Percentiles rank a stretch among this genome's conserved stretches.
These are phyloP conservation scores for Fragaria nilgerrensis DNA, from an alignment of 306 rosid genomes.

Conservation along the genomic window DNA sequence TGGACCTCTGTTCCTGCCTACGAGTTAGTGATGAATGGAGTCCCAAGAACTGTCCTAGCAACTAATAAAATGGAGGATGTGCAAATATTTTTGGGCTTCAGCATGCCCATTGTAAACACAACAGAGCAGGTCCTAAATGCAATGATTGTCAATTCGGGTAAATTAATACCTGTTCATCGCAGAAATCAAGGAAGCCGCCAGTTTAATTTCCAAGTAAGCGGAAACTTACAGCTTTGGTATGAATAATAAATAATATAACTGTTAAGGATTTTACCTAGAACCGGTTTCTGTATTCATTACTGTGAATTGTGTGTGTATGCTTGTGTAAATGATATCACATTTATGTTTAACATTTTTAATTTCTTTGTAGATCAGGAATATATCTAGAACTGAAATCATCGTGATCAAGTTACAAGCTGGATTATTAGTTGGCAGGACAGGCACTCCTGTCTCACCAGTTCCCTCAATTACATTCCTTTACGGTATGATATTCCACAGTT, in stretches of 20 bases:
- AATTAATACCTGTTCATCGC: conserved; percentile 31
- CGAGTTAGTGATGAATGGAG: conserved; percentile 49
- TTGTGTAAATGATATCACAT: background rate
- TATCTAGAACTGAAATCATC: conserved; percentile 43
- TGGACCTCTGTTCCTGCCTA: conserved; percentile 72
- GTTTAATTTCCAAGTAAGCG: conserved; percentile 51
- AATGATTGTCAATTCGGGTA: conserved; percentile 42
- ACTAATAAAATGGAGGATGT: conserved; percentile 54
- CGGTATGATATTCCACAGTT: conserved; percentile 31
- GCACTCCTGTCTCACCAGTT: conserved; percentile 54
- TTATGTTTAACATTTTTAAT: background rate
- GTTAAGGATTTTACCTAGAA: background rate
- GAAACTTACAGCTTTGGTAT: background rate
- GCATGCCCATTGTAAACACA: conserved; percentile 51
- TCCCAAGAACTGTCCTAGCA: conserved; percentile 62
- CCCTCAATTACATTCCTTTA: conserved; percentile 53
- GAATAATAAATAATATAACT: background rate
- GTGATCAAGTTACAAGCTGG: conserved; percentile 38
- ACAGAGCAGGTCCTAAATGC: conserved; percentile 50
- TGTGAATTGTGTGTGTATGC: background rate
- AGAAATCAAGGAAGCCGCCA: conserved; percentile 41
- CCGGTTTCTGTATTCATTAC: background rate
- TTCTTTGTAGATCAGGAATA: conserved; percentile 46
- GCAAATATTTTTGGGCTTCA: conserved; percentile 55
- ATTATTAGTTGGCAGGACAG: conserved; percentile 45